A percentile compares a stretch with the other conserved stretches of the same genome.
phyloP scores from a whole-genome alignment of 2,329 filamentous ascomycete species.

The Ophiostoma piceae region DNA sequence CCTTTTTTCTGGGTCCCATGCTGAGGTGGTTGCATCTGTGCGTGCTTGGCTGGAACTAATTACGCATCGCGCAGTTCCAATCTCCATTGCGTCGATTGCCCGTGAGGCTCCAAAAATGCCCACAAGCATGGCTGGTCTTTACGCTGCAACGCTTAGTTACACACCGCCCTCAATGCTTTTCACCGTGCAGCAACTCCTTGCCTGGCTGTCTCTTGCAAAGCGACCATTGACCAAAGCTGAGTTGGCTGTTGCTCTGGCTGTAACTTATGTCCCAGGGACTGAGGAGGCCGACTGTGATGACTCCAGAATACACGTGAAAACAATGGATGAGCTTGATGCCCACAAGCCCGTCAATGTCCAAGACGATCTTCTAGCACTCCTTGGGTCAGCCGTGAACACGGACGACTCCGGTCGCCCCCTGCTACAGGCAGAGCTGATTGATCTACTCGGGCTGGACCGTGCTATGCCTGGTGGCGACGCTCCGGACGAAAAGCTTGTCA shows the following conservation, averaged over 20 bases:
- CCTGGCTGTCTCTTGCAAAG: background rate
- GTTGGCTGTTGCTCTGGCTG: background rate
- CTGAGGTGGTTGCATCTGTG: background rate
- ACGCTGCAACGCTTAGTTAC: conserved; percentile 1
- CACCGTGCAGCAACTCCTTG: background rate
- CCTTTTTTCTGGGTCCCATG: background rate
- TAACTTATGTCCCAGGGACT: background rate
- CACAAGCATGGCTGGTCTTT: background rate
- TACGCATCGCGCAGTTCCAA: background rate
- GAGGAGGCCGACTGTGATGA: background rate
- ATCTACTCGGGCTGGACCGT: background rate
- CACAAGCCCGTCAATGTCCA: background rate
- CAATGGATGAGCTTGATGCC: background rate
- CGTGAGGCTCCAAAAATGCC: conserved; percentile 8
- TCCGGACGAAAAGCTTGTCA: background rate
- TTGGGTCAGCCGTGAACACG: background rate
- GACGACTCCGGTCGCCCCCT: background rate
- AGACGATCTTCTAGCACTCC: background rate
- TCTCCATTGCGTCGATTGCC: background rate
- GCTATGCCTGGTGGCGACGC: too few relatives aligned
- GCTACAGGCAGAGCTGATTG: background rate
- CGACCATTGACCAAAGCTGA: conserved; percentile 1
- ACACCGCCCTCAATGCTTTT: background rate
- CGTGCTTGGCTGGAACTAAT: conserved; percentile 3
- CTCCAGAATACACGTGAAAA: background rate